Evolutionary conservation across 225 moss, liverwort and hornwort genomes (phyloP).

Genomic region (Polytrichum commune): DNA sequence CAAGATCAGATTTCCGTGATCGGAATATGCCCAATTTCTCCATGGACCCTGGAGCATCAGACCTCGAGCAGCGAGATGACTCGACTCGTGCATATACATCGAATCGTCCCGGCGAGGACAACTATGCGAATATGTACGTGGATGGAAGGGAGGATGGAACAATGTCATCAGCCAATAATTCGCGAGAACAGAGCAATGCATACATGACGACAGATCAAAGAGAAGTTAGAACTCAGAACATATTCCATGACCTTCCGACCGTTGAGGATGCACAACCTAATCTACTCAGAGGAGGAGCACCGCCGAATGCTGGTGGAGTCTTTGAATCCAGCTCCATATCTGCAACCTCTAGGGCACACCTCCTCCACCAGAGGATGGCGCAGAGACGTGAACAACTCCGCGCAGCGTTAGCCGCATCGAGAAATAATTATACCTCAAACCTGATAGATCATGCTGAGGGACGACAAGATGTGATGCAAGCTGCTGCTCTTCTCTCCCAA

Average conservation of each 20-base stretch:
- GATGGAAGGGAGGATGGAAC: constrained; percentile 1
- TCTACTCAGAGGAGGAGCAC: constrained; percentile 4
- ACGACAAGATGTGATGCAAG: constrained; percentile 33
- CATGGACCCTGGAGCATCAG: not conserved
- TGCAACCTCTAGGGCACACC: not conserved
- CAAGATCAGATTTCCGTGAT: not conserved
- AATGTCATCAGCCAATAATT: not conserved
- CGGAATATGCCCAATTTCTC: not conserved
- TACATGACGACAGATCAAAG: not conserved
- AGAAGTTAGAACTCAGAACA: not conserved
- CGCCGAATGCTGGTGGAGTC: not conserved
- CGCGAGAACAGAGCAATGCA: not conserved
- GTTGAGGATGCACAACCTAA: constrained; percentile 8
- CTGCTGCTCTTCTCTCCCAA: constrained; percentile 44
- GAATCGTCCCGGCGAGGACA: not conserved
- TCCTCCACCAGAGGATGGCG: constrained; percentile 7
- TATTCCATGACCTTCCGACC: not conserved
- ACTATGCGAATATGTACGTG: not conserved
- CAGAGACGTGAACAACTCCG: constrained; percentile 45
- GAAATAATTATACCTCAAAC: constrained; percentile 8
- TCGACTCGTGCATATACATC: not conserved
- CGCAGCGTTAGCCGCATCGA: constrained; percentile 27
- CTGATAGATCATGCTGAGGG: constrained; percentile 23
- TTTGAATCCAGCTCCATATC: not conserved
- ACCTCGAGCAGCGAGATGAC: not conserved